A percentile compares a stretch with the other conserved stretches of the same genome.
These are phyloP conservation scores for Platanthera guangdongensis DNA, from an alignment of 106 monocot genomes.

Conservation along the genomic window DNA sequence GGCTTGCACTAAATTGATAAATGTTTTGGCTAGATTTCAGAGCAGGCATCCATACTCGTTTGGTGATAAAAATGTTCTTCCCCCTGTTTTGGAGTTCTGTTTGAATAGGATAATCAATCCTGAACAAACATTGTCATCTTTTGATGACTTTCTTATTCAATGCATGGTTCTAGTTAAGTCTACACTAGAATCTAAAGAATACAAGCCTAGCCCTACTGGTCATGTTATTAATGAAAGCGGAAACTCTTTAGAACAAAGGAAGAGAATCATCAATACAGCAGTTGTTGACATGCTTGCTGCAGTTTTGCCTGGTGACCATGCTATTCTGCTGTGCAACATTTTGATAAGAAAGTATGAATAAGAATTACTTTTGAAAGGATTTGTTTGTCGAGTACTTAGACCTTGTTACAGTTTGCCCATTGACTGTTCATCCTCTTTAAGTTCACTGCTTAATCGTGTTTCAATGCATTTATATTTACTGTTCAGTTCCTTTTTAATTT, in stretches of 20 bases:
- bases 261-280: constrained; percentile 41
- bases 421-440: not conserved
- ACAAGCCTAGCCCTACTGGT: constrained; percentile 63
- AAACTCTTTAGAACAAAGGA: constrained; percentile 56
- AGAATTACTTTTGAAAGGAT: not conserved
- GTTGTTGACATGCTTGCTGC: constrained; percentile 40
- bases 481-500: not conserved
- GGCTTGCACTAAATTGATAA: constrained; percentile 77
- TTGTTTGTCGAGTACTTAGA: not conserved
- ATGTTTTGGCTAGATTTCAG: constrained; percentile 61
- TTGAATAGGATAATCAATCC: constrained; percentile 77
- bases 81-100: constrained; percentile 55
- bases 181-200: constrained; percentile 85
- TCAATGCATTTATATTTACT: not conserved
- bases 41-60: constrained; percentile 88
- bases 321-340: constrained; percentile 65
- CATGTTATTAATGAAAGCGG: constrained; percentile 50
- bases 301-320: constrained; percentile 64
- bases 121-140: constrained; percentile 39
- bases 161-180: constrained; percentile 93
- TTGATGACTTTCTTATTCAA: constrained; percentile 79
- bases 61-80: constrained; percentile 64
- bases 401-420: not conserved
- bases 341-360: constrained; percentile 71
- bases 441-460: not conserved